Evolutionary conservation across 495 filamentous ascomycete genomes (phyloP).

Genomic region (Podospora appendiculata): DNA sequence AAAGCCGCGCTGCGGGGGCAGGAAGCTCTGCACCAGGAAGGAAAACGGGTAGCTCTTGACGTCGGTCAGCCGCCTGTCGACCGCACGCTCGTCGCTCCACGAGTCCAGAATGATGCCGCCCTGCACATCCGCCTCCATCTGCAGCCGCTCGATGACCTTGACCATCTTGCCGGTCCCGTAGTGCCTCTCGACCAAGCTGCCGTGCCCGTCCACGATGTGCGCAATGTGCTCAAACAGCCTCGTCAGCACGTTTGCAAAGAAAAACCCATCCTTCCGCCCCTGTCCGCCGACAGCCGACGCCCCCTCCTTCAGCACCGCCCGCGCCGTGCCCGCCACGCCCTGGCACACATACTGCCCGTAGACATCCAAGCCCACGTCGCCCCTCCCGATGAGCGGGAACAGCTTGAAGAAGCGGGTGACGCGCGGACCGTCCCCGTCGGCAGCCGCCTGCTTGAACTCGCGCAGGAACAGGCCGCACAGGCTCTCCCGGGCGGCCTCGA

Average conservation of each 20-base stretch:
- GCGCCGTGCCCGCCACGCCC: slow-evolving; percentile 76
- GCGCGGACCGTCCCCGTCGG: slow-evolving; percentile 73
- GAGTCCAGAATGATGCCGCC: slow-evolving; percentile 96
- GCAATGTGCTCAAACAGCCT: slow-evolving; percentile 96
- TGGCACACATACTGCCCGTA: slow-evolving; percentile 94
- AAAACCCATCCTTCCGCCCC: slow-evolving; percentile 61
- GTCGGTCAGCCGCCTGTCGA: slow-evolving; percentile 83
- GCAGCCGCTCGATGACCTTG: slow-evolving; percentile 88
- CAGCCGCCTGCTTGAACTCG: slow-evolving; percentile 89
- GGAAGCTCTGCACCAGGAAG: slow-evolving; percentile 90
- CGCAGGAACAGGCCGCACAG: slow-evolving; percentile 83
- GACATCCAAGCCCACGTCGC: slow-evolving; percentile 83
- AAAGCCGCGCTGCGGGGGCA: slow-evolving; percentile 55
- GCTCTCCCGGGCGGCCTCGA: slow-evolving; percentile 78
- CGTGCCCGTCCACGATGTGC: slow-evolving; percentile 87
- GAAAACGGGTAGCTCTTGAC: slow-evolving; percentile 96
- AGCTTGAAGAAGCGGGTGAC: slow-evolving; percentile 97
- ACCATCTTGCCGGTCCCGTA: slow-evolving; percentile 90
- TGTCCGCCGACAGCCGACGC: slow-evolving; percentile 31
- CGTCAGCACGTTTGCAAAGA: slow-evolving; percentile 86
- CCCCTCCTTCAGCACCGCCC: slow-evolving; percentile 65
- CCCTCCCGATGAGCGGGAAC: slow-evolving; percentile 88
- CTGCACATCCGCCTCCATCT: slow-evolving; percentile 91
- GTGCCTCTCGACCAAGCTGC: slow-evolving; percentile 81
- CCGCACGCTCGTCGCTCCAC: slow-evolving; percentile 80